Base-by-base conservation (phyloP, 164 flowering plant species). In the Macadamia tetraphylla region DNA sequence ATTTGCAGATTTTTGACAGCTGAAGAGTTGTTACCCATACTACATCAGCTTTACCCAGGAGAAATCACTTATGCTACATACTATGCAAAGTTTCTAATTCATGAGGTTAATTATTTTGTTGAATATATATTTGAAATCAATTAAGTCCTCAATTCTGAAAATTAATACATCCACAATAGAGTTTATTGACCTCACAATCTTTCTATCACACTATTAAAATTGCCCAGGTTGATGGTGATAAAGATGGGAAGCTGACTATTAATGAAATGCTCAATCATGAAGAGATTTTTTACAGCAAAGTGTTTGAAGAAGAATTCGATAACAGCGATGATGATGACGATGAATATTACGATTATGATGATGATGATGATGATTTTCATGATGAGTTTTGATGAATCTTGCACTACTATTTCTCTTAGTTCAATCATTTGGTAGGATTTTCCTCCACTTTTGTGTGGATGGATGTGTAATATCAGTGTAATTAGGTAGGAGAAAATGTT, bases 241-340 rank as follows among this genome's bases (percentile, higher is more conserved):
- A 52, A 66, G 90, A 87, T 64, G 85, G 86, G 23, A 71, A 57
- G 6, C 66, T 89, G 57, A 67, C 84, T 1, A 69, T 87, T 0
- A 68, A 81, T 0, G 89, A 89, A 79, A 87, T 89, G 83, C 69
- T 87, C 8, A 75, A 78, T 29, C 85, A 86, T 53, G 82, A 80
- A 23, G n/a, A 72, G 18, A 18, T 79, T 23, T 89, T 87, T 79
- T 87, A 86, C 66, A 81, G 74, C 58, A 72, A 80, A 0, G 77
- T 87, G 52, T 66, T 77, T 69, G 77, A 73, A 0, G 80, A 77
- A 1, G 30, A 29, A 15, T 42, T 59, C 40, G 67, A 70, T 1
- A 79, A 67, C 0, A 75, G 75, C 8, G 58, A 76, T 14, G 79
- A 81, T 0, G 76, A 77, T 40, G 78, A 53, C 57, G 80, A 67